phyloP scores from a whole-genome alignment of 768 basidiomycete species.

The Tricholoma hemisulphureum region DNA sequence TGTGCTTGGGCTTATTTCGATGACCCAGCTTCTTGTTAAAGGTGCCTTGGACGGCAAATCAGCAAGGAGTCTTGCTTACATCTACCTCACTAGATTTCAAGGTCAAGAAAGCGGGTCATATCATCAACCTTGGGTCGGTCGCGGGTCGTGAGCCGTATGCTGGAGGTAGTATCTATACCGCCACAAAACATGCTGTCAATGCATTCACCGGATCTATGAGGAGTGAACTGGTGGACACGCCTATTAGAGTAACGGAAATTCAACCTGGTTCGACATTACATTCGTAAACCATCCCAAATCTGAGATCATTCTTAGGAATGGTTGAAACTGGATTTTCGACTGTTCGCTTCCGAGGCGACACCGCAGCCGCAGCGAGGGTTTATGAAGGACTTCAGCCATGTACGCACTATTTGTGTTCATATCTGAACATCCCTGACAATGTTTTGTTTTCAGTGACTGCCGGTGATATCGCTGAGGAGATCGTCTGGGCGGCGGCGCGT shows the following conservation, averaged over 20 bases:
- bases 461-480: constrained; percentile 93
- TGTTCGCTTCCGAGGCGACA: constrained; percentile 86
- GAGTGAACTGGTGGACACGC: constrained; percentile 88
- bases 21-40: constrained; percentile 74
- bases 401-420: constrained; percentile 40
- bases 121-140: constrained; percentile 95
- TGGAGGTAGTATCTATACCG: constrained; percentile 91
- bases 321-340: constrained; percentile 93
- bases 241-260: constrained; percentile 91
- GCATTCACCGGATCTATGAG: constrained; percentile 83
- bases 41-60: constrained; percentile 31
- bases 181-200: constrained; percentile 83
- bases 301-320: constrained; percentile 50
- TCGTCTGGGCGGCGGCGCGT: constrained; percentile 93
- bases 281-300: constrained; percentile 3
- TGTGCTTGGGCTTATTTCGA: constrained; percentile 80
- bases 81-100: constrained; percentile 63
- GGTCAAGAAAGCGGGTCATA: constrained; percentile 71
- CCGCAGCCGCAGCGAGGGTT: constrained; percentile 78
- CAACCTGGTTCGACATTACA: constrained; percentile 65
- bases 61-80: not conserved
- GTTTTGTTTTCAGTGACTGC: constrained; percentile 56
- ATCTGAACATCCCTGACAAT: constrained; percentile 6
- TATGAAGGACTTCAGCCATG: constrained; percentile 87
- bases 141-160: constrained; percentile 87